Evolutionary conservation across 1,139 yeast genomes (phyloP), one percentile per base, ranked within the genome.

Genomic region (Yamadazyma triangularis): DNA sequence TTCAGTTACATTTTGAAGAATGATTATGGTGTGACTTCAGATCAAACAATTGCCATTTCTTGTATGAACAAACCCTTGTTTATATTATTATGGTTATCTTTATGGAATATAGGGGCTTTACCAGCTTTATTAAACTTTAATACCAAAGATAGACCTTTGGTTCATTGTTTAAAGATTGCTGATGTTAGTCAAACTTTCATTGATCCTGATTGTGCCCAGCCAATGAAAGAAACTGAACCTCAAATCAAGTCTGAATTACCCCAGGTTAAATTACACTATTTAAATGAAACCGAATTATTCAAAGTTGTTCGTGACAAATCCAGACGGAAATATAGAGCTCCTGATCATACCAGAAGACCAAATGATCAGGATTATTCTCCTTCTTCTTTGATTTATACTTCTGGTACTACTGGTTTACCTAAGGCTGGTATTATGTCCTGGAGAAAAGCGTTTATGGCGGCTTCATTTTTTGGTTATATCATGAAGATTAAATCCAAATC

Each of bases 341-440:
- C 68, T 0, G 79, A 79, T 45, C 39, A 56, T 3, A 56, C 73
- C 8, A 73, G 91, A 58, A 72, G 82, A 42, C 72, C 74, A 4
- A 58, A 56, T 5, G 77, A 76, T 36, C 54, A 63, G 7, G 85
- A 79, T 50, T 73, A 66, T 44, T 75, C 77, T 35, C 73, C 91
- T 8, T 79, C 86, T 22, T 72, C 81, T 39, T 69, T 86, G 46
- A 85, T 91, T 35, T 89, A 82, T 54, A 91, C 98, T 2, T 84
- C 95, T 0, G 98, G 98, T 27, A 89, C 97, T 8, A 87, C 97
- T 0, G 97, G 97, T 0, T 60, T 88, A 41, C 97, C 98, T 10
- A 91, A 91, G 57, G 86, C 96, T 4, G 97, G 95, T 4, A 81
- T 86, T 39, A 82, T 89, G 79, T 81, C 94, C 4, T 88, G 96